Base-by-base conservation (phyloP, 2,329 filamentous ascomycete species). In the Penicillium sp. region DNA sequence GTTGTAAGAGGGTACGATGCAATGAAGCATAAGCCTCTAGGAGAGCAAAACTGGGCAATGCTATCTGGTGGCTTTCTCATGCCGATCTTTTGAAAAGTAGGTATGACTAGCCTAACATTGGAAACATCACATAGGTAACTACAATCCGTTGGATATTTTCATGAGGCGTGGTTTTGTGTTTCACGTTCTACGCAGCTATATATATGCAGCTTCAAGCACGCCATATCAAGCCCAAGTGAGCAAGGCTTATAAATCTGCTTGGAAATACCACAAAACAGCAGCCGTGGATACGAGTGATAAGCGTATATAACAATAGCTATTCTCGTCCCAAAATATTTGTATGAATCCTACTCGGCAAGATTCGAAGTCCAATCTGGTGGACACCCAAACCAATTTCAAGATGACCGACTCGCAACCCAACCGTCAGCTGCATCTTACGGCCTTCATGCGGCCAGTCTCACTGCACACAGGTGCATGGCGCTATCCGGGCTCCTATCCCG, bases 391-490 rank as follows among this genome's bases (percentile, higher is more conserved):
- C 15, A 31, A 49, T 2, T 1, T 10, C 44, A 57, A 50, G 18
- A 64, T 64, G 62, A 37, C 60, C 49, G 60, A 62, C 48, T 29
- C 52, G 4, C 31, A 50, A 21, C 49, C 50, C 8, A 45, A 47
- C 29, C 60, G 57, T 13, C 65, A 79, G 57, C 68, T 83, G 6
- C 80, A 84, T 58, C 74, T 85, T 4, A 83, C 82, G 3, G 82
- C 81, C 1, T 84, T 84, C 56, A 84, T 85, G 81, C 78, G 82
- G 18, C 82, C 81, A 1, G 80, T 84, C 2, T 80, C 75, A 44
- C 68, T 83, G 10, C 81, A 84, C 58, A 81, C 79, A 2, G 80
- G 82, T 32, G 80, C 80, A 59, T 83, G 81, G 81, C 74, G 81
- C 6, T 83, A 83, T 58, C 81, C 81, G 0, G 79, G 78, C 3